These are phyloP conservation scores for Xylariaceae sp. DNA, from an alignment of 2,329 filamentous ascomycete species.

Conservation along the genomic window DNA sequence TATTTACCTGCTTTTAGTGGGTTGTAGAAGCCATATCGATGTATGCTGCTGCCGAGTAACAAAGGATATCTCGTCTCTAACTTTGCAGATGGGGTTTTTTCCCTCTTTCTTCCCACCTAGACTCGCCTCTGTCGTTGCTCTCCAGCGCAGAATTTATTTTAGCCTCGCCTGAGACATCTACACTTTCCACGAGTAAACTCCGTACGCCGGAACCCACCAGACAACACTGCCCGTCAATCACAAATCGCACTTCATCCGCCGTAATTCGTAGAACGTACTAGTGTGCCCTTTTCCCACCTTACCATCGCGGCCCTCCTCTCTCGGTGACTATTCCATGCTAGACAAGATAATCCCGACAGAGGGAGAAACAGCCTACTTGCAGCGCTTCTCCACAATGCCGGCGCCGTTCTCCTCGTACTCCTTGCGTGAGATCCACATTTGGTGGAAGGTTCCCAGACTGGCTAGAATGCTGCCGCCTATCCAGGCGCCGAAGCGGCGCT, in stretches of 20 bases:
- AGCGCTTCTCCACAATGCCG: slow-evolving; percentile 92
- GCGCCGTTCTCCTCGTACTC: slow-evolving; percentile 96
- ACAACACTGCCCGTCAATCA: not conserved
- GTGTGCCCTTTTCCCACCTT: not conserved
- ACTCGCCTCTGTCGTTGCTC: not conserved
- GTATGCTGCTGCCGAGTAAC: too few relatives aligned
- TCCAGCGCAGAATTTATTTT: not conserved
- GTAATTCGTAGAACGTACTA: slow-evolving; percentile 3
- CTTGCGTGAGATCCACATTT: slow-evolving; percentile 98
- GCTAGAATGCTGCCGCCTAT: slow-evolving; percentile 95
- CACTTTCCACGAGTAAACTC: slow-evolving; percentile 29
- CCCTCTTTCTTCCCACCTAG: not conserved
- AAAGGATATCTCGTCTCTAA: too few relatives aligned
- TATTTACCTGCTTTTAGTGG: too few relatives aligned
- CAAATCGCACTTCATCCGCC: slow-evolving; percentile 9
- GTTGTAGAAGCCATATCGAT: too few relatives aligned
- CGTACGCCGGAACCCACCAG: slow-evolving; percentile 29
- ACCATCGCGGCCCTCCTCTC: too few relatives aligned
- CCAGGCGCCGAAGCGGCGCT: slow-evolving; percentile 92
- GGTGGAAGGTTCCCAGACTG: slow-evolving; percentile 95
- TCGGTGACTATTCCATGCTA: too few relatives aligned
- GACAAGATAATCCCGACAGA: too few relatives aligned
- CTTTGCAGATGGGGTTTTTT: not conserved
- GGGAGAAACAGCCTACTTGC: slow-evolving; percentile 65
- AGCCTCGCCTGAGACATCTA: slow-evolving; percentile 20